A percentile compares a stretch with the other conserved stretches of the same genome.
Evolutionary conservation across 176 grass and related monocot species (phyloP).

Genomic region (Ensete glaucum): DNA sequence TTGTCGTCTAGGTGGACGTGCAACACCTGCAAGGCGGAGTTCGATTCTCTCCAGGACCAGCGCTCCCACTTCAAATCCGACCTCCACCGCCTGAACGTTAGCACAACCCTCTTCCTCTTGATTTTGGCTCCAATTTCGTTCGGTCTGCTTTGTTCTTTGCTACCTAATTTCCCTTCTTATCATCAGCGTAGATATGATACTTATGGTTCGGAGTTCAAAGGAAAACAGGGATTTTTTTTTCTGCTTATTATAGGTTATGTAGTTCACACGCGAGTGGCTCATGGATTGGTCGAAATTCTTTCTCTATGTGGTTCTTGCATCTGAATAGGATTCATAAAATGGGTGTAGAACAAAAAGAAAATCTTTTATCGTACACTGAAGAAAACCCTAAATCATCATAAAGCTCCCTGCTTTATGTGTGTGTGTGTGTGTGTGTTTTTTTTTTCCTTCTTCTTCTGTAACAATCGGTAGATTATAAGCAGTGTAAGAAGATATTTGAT

Average conservation of each 20-base stretch:
- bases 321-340: background rate
- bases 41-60: slow-evolving; percentile 82
- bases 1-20: slow-evolving; percentile 64
- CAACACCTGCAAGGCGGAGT: slow-evolving; percentile 65
- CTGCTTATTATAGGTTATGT: background rate
- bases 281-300: background rate
- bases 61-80: slow-evolving; percentile 96
- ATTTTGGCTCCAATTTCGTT: background rate
- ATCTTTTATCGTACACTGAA: background rate
- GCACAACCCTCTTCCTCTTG: background rate
- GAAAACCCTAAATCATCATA: background rate
- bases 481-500: background rate
- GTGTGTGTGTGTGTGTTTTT: too few species aligned
- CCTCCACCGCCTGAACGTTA: slow-evolving; percentile 88
- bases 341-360: too few species aligned
- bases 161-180: background rate
- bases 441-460: background rate
- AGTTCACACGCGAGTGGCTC: background rate
- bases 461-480: background rate
- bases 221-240: background rate
- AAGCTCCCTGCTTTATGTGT: too few species aligned
- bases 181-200: background rate
- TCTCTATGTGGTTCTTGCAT: background rate
- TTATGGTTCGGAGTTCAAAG: background rate
- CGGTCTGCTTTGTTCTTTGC: background rate